A percentile compares a stretch with the other conserved stretches of the same genome.
Conservation (phyloP, 2,329 filamentous ascomycete species). For the Phialophora tarda region DNA sequence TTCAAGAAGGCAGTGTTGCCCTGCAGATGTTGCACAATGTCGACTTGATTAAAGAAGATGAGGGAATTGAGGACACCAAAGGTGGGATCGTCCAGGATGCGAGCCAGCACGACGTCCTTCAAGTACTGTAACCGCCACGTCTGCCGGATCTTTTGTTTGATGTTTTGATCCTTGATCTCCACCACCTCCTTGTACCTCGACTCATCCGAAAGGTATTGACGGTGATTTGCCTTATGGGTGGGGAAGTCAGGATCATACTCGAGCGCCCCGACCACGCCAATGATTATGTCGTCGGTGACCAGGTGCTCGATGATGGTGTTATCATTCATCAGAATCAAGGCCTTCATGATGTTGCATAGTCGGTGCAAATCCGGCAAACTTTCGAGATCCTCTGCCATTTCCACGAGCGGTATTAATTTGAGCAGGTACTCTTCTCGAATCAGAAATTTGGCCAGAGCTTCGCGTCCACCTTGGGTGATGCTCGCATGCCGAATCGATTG, state of each 20-base stretch:
- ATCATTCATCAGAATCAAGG: constrained; percentile 91
- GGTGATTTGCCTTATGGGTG: constrained; percentile 94
- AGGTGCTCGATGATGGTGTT: constrained; percentile 92
- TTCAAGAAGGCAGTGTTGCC: constrained; percentile 76
- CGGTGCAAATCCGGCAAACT: constrained; percentile 84
- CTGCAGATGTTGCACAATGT: constrained; percentile 95
- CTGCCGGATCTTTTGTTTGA: constrained; percentile 90
- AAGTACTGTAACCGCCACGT: constrained; percentile 96
- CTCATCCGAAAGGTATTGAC: constrained; percentile 86
- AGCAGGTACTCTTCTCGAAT: constrained; percentile 84
- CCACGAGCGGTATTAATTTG: constrained; percentile 83
- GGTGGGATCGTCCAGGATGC: constrained; percentile 95
- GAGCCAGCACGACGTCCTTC: constrained; percentile 95
- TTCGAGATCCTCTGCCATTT: constrained; percentile 89
- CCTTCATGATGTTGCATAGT: constrained; percentile 98
- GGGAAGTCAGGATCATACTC: constrained; percentile 99
- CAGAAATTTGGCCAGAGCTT: constrained; percentile 85
- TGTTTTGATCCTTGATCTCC: constrained; percentile 79
- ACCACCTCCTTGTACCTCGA: constrained; percentile 97
- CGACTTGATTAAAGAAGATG: constrained; percentile 99
- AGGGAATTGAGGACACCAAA: constrained; percentile 97
- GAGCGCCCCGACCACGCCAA: constrained; percentile 91
- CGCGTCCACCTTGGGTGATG: constrained; percentile 74
- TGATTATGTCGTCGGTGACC: constrained; percentile 84
- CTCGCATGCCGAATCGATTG: constrained; percentile 80